Conservation (phyloP, 2,329 filamentous ascomycete species). For the Fusarium sp. region DNA sequence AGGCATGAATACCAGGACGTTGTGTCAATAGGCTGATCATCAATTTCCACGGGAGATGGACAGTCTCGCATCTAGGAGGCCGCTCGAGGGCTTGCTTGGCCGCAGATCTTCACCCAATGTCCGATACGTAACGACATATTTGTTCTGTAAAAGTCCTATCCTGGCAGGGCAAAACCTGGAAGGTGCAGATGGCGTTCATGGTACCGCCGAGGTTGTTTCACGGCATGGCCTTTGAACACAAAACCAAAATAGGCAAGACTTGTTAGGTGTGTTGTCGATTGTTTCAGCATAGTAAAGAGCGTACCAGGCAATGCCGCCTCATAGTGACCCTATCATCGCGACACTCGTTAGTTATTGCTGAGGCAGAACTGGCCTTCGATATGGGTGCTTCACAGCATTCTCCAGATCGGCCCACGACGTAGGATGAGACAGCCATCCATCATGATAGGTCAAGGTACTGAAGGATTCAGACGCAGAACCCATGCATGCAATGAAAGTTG, state of each 20-base stretch:
- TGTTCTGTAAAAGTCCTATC: constrained; percentile 13
- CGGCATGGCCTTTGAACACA: constrained; percentile 14
- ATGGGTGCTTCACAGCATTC: constrained; percentile 13
- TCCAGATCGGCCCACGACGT: constrained; percentile 20
- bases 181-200: constrained; percentile 33
- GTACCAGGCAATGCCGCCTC: constrained; percentile 3
- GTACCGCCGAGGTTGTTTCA: constrained; percentile 28
- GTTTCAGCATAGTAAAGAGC: constrained; percentile 1
- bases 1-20: not conserved
- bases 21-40: constrained; percentile 10
- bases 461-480: constrained; percentile 3
- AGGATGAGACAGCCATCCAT: constrained; percentile 8
- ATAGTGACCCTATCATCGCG: constrained; percentile 1
- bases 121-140: constrained; percentile 19
- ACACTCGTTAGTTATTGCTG: not conserved
- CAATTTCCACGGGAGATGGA: constrained; percentile 28
- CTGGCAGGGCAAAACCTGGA: constrained; percentile 32
- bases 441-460: constrained; percentile 24
- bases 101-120: constrained; percentile 31
- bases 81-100: constrained; percentile 19
- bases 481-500: constrained; percentile 13
- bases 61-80: constrained; percentile 24
- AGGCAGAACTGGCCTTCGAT: constrained; percentile 13
- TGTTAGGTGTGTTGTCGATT: constrained; percentile 8
- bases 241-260: constrained; percentile 11